Evolutionary conservation across 345 rosid species (phyloP).

Genomic region (Barbarea vulgaris): DNA sequence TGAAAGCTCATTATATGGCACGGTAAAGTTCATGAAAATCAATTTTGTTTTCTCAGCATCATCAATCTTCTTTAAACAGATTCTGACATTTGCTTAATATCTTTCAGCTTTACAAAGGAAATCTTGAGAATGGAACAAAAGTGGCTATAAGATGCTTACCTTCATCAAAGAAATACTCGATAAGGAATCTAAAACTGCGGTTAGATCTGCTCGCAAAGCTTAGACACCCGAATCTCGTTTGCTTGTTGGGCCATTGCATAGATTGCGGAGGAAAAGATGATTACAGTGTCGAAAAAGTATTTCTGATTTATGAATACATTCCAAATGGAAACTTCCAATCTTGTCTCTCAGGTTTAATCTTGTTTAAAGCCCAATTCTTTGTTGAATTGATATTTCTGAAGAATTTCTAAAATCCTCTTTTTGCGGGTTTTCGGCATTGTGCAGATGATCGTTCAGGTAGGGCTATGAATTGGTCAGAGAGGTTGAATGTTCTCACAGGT

Average conservation of each 20-base stretch:
- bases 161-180: slow-evolving; percentile 68
- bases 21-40: slow-evolving; percentile 49
- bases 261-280: slow-evolving; percentile 63
- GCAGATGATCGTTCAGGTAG: slow-evolving; percentile 62
- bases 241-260: slow-evolving; percentile 86
- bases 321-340: slow-evolving; percentile 65
- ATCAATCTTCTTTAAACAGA: not conserved
- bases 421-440: not conserved
- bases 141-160: slow-evolving; percentile 71
- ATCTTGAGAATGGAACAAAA: slow-evolving; percentile 72
- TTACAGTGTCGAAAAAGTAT: slow-evolving; percentile 55
- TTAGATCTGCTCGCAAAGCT: slow-evolving; percentile 86
- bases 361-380: not conserved
- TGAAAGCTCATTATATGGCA: slow-evolving; percentile 69
- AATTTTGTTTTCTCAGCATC: not conserved
- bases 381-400: not conserved
- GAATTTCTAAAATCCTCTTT: not conserved
- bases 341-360: slow-evolving; percentile 52
- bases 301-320: slow-evolving; percentile 71
- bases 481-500: slow-evolving; percentile 57
- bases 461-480: slow-evolving; percentile 68
- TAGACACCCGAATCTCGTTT: slow-evolving; percentile 87
- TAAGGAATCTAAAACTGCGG: slow-evolving; percentile 69
- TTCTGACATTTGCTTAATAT: slow-evolving; percentile 20
- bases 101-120: slow-evolving; percentile 81